A percentile compares a stretch with the other conserved stretches of the same genome.
Conservation (phyloP, 352 stramenopile species). For the Halophytophthora batemanensis region DNA sequence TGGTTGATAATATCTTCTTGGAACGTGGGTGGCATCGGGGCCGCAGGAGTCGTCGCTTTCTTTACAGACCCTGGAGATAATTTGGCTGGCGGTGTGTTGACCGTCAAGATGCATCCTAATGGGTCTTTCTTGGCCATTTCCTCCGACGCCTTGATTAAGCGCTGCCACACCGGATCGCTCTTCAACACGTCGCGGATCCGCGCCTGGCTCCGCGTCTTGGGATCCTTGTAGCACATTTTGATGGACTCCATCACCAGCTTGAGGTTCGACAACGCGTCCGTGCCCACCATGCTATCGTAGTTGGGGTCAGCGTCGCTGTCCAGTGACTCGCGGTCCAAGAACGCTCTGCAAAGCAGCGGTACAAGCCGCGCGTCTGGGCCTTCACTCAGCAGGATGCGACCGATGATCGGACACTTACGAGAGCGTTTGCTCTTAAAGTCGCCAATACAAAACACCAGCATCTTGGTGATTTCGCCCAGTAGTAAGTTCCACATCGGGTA, state of each 20-base stretch:
- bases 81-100: constrained; percentile 26
- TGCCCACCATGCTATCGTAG: constrained; percentile 44
- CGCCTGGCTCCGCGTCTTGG: constrained; percentile 71
- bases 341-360: constrained; percentile 58
- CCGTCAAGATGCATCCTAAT: constrained; percentile 52
- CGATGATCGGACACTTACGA: constrained; percentile 75
- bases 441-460: constrained; percentile 79
- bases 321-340: constrained; percentile 33
- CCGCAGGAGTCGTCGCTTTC: constrained; percentile 17
- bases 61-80: constrained; percentile 22
- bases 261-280: constrained; percentile 73
- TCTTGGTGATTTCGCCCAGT: constrained; percentile 81
- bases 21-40: constrained; percentile 65
- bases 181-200: constrained; percentile 56
- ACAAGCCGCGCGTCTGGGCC: constrained; percentile 52
- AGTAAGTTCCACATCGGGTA: constrained; percentile 78
- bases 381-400: constrained; percentile 53
- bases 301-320: constrained; percentile 27
- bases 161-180: constrained; percentile 51
- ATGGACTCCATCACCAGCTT: constrained; percentile 81
- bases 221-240: constrained; percentile 70
- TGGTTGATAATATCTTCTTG: constrained; percentile 88
- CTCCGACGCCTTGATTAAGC: constrained; percentile 51
- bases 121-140: constrained; percentile 44
- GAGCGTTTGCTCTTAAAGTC: constrained; percentile 88